Base-by-base conservation (phyloP, 78 protist species). In the Salpingoeca rosetta region DNA sequence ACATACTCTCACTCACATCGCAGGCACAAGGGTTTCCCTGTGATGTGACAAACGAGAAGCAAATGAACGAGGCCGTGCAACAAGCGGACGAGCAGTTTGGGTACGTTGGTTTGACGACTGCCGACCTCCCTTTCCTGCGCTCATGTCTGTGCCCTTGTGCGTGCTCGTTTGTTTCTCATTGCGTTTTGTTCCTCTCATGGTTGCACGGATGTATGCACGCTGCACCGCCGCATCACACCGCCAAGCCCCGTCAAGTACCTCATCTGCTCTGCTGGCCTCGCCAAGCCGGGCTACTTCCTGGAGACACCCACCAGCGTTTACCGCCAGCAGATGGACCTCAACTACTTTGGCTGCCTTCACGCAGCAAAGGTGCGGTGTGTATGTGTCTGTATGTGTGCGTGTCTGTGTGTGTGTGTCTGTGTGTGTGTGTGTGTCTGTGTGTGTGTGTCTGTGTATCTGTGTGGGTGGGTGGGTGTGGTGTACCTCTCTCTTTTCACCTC, bases 331-430 rank as follows among this genome's bases (percentile, higher is more conserved):
- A 91, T 91, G 93, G 79, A 87, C 56, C 42, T 84, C 75, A 88
- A 91, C 88, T 88, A 88, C 84, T 35, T 88, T 38, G 90, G 91
- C 26, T 39, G 87, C 1, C 84, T 91, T 28, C 35, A 87, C 80
- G 74, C 37, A 25, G 40, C 86, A n/a, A 76, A 87, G 76, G 76
- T 72, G 38, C 11, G 76, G 11, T 7, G 2, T 28, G n/a, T 72
- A 2, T 35, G 3, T 12, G n/a, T 35, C 3, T 72, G 76, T 72
- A 28, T 2, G 76, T 22, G 25, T 22, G 2, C 37, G 38, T 28
- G 12, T 28, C 3, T 17, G 3, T 12, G 12, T 28, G n/a, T 17
- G 12, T 22, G 12, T 17, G 17, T 72, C 12, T 72, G 76, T 22
- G 28, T 72, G 76, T 2, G 76, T 12, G 76, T 35, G n/a, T 12